Evolutionary conservation across 2,329 filamentous ascomycete genomes (phyloP).

Genomic region (Beauveria scarabaeidicola): DNA sequence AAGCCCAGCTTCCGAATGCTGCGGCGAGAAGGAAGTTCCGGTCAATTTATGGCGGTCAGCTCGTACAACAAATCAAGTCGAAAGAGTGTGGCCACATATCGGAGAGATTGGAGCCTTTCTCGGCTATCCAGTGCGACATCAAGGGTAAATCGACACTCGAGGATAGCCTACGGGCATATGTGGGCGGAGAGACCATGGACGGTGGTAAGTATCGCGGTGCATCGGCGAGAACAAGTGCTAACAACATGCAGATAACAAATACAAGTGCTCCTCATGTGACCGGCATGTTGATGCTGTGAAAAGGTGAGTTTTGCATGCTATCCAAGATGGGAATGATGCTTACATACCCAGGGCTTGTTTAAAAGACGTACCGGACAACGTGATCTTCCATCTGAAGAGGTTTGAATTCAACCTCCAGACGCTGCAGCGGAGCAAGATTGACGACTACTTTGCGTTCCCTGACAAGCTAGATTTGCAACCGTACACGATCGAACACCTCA

Average conservation of each 20-base stretch:
- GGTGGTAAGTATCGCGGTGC: conserved; percentile 46
- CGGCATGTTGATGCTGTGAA: conserved; percentile 90
- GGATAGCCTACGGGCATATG: conserved; percentile 89
- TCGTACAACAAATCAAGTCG: conserved; percentile 91
- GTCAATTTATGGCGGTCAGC: conserved; percentile 81
- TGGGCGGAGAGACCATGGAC: conserved; percentile 93
- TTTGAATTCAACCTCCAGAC: conserved; percentile 75
- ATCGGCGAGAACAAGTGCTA: conserved; percentile 16
- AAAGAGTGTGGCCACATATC: conserved; percentile 93
- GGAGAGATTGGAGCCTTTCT: conserved; percentile 81
- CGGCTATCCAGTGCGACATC: conserved; percentile 91
- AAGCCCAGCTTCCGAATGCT: conserved; percentile 62
- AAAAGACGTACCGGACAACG: conserved; percentile 84
- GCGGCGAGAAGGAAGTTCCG: conserved; percentile 66
- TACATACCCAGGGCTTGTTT: conserved; percentile 61
- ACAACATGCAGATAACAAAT: conserved; percentile 70
- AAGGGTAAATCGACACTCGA: conserved; percentile 78
- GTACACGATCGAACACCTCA: conserved; percentile 81
- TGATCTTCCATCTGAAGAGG: conserved; percentile 90
- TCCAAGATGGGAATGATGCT: conserved; percentile 13
- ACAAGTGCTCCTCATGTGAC: conserved; percentile 88
- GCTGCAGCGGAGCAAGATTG: conserved; percentile 82
- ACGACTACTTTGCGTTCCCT: conserved; percentile 89
- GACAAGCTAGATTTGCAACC: conserved; percentile 74
- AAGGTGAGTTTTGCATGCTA: conserved; percentile 38